Percentiles rank a stretch among this genome's conserved stretches.
phyloP scores from a whole-genome alignment of 768 basidiomycete genomes.

The Cyclocybe cylindracea region DNA sequence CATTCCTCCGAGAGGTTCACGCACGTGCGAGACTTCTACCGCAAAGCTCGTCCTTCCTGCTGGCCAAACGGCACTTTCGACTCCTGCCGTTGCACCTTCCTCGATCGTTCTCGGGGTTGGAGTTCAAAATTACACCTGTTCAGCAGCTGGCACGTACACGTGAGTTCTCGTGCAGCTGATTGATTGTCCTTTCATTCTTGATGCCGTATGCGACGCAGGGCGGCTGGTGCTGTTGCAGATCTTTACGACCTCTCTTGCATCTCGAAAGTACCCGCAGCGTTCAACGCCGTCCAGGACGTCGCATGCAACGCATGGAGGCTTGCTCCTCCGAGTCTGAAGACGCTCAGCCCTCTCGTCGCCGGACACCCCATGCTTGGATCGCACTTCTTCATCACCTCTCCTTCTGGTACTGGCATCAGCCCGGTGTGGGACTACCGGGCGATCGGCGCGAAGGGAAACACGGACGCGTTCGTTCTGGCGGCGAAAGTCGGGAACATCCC shows the following conservation, averaged over 20 bases:
- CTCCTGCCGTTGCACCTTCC: slow-evolving; percentile 33
- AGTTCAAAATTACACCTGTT: slow-evolving; percentile 59
- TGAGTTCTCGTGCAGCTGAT: slow-evolving; percentile 22
- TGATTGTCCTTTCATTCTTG: not conserved
- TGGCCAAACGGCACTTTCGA: slow-evolving; percentile 32
- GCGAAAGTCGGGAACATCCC: slow-evolving; percentile 41
- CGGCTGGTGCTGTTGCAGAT: slow-evolving; percentile 49
- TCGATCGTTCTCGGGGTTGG: slow-evolving; percentile 49
- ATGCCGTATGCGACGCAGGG: slow-evolving; percentile 25
- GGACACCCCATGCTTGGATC: slow-evolving; percentile 31
- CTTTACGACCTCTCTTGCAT: slow-evolving; percentile 59
- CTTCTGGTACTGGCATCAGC: slow-evolving; percentile 38
- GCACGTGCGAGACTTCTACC: slow-evolving; percentile 25
- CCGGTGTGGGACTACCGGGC: slow-evolving; percentile 63
- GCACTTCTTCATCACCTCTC: slow-evolving; percentile 59
- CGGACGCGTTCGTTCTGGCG: slow-evolving; percentile 48
- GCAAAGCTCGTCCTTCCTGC: slow-evolving; percentile 28
- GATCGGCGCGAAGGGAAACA: slow-evolving; percentile 37
- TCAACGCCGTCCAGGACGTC: slow-evolving; percentile 28
- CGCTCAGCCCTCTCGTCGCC: slow-evolving; percentile 9
- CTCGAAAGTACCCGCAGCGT: slow-evolving; percentile 23
- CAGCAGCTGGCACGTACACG: slow-evolving; percentile 40
- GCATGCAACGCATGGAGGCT: slow-evolving; percentile 21
- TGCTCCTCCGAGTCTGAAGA: slow-evolving; percentile 1
- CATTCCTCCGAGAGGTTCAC: slow-evolving; percentile 4